Conservation (phyloP, 225 moss, liverwort and hornwort species). For the Physcomitrium patens region DNA sequence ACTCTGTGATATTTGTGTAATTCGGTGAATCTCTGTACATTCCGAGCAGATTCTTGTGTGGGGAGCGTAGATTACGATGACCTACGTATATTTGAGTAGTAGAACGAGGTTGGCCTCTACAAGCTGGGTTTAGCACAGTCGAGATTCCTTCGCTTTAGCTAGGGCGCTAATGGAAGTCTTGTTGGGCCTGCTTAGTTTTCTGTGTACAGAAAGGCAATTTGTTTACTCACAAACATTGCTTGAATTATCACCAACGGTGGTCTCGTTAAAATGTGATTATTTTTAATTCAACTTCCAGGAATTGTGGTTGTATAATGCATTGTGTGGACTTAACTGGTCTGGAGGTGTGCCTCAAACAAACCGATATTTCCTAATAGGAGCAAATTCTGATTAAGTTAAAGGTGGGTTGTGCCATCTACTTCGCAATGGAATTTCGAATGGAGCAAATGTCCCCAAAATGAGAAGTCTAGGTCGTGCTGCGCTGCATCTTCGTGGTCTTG, state of each 20-base stretch:
- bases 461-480: too few relatives aligned
- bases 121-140: neutral
- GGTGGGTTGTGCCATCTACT: too few relatives aligned
- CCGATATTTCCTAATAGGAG: neutral
- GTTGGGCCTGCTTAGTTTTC: constrained; percentile 12
- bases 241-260: constrained; percentile 14
- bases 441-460: too few relatives aligned
- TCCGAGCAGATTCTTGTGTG: neutral
- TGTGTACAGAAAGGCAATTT: constrained; percentile 12
- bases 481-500: too few relatives aligned
- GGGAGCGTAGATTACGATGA: neutral
- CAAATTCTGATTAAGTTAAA: too few relatives aligned
- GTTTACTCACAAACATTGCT: neutral
- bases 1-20: constrained; percentile 13
- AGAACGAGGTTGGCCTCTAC: neutral
- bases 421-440: too few relatives aligned
- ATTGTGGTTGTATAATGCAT: too few relatives aligned
- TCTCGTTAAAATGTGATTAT: neutral
- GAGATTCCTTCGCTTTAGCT: neutral
- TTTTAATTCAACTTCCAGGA: neutral
- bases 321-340: too few relatives aligned
- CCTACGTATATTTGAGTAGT: neutral
- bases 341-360: too few relatives aligned
- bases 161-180: neutral
- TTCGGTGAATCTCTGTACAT: constrained; percentile 1